Percentiles rank a stretch among this genome's conserved stretches.
phyloP scores from a whole-genome alignment of 164 flowering plant genomes.

The Piper longum region DNA sequence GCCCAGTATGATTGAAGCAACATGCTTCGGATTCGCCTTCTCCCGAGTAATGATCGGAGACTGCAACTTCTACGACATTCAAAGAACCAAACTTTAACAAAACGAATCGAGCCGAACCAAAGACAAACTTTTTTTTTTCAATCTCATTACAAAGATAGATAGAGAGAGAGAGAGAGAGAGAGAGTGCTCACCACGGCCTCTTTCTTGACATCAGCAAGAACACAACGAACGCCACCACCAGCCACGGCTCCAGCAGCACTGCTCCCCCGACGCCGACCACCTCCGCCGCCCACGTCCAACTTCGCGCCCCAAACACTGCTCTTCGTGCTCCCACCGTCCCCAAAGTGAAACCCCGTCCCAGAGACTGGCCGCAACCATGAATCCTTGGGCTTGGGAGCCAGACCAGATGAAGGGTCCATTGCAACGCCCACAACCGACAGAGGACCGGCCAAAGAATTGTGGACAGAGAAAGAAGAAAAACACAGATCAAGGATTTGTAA shows the following conservation, averaged over 20 bases:
- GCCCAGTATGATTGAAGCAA: conserved; percentile 13
- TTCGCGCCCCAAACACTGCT: conserved; percentile 16
- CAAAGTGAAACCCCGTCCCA: conserved; percentile 19
- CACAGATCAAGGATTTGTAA: background rate
- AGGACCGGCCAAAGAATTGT: too few relatives aligned
- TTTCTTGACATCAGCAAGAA: conserved; percentile 39
- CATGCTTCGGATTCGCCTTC: conserved; percentile 8
- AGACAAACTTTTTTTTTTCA: too few relatives aligned
- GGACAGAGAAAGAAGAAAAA: too few relatives aligned
- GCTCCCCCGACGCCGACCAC: conserved; percentile 9
- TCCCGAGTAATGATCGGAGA: conserved; percentile 6
- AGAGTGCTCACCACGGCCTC: conserved; percentile 36
- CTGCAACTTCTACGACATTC: conserved; percentile 4
- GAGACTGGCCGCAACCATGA: conserved; percentile 5
- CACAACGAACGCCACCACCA: conserved; percentile 32
- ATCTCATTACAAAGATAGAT: too few relatives aligned
- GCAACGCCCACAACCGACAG: background rate
- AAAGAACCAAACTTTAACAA: background rate
- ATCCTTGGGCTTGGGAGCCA: conserved; percentile 21
- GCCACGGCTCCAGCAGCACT: conserved; percentile 20
- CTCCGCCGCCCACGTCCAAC: conserved; percentile 12
- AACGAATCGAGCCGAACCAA: background rate
- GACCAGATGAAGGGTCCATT: conserved; percentile 38
- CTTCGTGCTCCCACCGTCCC: conserved; percentile 22
- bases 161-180: background rate